These are phyloP conservation scores for Metarhizium humberi DNA, from an alignment of 2,329 filamentous ascomycete genomes.

Conservation along the genomic window DNA sequence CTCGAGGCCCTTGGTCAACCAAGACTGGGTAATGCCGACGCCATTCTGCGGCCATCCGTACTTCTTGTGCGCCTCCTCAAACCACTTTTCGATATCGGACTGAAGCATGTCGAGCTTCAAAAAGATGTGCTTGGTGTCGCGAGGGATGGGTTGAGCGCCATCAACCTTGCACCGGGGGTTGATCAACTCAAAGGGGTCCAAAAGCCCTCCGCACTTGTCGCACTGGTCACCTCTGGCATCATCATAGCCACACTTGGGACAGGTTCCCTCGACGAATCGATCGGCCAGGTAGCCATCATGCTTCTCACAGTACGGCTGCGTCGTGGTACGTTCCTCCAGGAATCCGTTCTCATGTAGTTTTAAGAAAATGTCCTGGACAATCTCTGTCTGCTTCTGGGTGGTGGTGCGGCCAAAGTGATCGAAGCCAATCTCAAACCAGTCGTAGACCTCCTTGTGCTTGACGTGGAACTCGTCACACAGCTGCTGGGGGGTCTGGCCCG, in stretches of 20 bases:
- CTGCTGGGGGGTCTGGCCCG: constrained; percentile 70
- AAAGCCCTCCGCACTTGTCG: constrained; percentile 62
- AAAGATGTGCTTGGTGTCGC: constrained; percentile 84
- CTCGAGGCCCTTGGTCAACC: constrained; percentile 77
- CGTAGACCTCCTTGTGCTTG: constrained; percentile 82
- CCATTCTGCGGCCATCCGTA: constrained; percentile 72
- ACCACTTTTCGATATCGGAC: constrained; percentile 68
- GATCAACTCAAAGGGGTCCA: constrained; percentile 66
- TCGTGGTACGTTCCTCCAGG: constrained; percentile 76
- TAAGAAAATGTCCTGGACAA: constrained; percentile 83
- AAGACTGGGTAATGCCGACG: constrained; percentile 66
- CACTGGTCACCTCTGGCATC: constrained; percentile 68
- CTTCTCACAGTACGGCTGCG: constrained; percentile 81
- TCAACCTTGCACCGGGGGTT: constrained; percentile 91
- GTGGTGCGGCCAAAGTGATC: constrained; percentile 93
- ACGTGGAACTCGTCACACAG: constrained; percentile 90
- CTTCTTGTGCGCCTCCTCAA: constrained; percentile 60
- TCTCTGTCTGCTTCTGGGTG: constrained; percentile 79
- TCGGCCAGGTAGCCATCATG: constrained; percentile 75
- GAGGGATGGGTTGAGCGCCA: constrained; percentile 66
- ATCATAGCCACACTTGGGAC: constrained; percentile 62
- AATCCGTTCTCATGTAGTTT: constrained; percentile 84
- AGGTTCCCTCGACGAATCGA: constrained; percentile 74
- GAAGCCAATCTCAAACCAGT: constrained; percentile 93
- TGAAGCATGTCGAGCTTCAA: constrained; percentile 80